Percentiles rank a stretch among this genome's conserved stretches.
phyloP scores from a whole-genome alignment of 2,329 filamentous ascomycete species.

The Chaetomiaceae sp. region DNA sequence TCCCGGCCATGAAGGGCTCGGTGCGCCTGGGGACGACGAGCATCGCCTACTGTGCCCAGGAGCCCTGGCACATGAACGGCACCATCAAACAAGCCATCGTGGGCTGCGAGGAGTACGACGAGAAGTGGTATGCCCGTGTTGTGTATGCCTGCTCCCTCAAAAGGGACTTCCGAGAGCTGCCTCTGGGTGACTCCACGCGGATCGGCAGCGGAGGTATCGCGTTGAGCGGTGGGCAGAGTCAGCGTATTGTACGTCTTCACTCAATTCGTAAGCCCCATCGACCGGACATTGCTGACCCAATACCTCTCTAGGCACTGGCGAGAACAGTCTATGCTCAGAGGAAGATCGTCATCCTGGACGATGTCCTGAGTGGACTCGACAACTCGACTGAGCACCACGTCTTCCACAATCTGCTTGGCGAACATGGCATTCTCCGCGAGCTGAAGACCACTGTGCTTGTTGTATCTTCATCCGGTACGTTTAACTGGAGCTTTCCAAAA shows the following conservation, averaged over 20 bases:
- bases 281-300: neutral
- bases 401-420: slow-evolving; percentile 39
- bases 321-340: slow-evolving; percentile 42
- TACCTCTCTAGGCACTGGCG: slow-evolving; percentile 34
- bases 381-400: slow-evolving; percentile 39
- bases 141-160: slow-evolving; percentile 28
- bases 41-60: slow-evolving; percentile 41
- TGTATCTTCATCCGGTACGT: slow-evolving; percentile 37
- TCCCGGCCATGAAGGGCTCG: slow-evolving; percentile 25
- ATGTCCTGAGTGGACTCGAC: slow-evolving; percentile 44
- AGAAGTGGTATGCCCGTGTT: slow-evolving; percentile 29
- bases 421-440: slow-evolving; percentile 38
- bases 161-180: slow-evolving; percentile 27
- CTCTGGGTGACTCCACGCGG: slow-evolving; percentile 25
- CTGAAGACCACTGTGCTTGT: slow-evolving; percentile 40
- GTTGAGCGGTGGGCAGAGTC: slow-evolving; percentile 31
- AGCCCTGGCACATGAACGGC: slow-evolving; percentile 41
- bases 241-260: slow-evolving; percentile 26
- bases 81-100: slow-evolving; percentile 39
- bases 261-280: neutral
- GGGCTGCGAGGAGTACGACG: slow-evolving; percentile 29
- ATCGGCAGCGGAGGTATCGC: slow-evolving; percentile 29
- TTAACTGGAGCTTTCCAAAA: neutral
- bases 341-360: slow-evolving; percentile 42
- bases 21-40: slow-evolving; percentile 27